Base-by-base conservation (phyloP, 192 early-diverging fungal species). In the Funneliformis mosseae region DNA sequence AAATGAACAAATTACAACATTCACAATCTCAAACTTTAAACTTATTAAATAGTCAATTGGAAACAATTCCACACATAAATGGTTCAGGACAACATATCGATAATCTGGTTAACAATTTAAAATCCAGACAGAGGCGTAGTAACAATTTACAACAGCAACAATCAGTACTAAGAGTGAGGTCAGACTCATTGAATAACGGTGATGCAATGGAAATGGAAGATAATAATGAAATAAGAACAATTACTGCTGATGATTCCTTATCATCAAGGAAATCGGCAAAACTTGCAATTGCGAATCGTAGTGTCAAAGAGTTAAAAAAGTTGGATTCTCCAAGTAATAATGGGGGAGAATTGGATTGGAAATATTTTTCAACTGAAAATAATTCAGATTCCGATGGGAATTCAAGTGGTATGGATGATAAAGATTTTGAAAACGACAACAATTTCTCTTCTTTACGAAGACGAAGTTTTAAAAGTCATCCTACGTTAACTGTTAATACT, bases 281-380 rank as follows among this genome's bases (percentile, higher is more conserved):
- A 59, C n/a, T 41, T 41, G 27, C 38, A 14, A 33, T 39, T 27
- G 27, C 10, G 41, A 76, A 76, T 59, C 25, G n/a, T 62, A 62
- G 33, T 38, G 33, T 27, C 11, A 62, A 59, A 18, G 27, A 41
- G 5, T 21, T 25, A 62, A 76, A 62, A 10, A 43, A 42, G 1
- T n/a, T 70, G 21, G 55, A 23, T 10, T 28, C 42, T 8, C 33
- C 33, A 46, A 68, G 8, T 69, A 43, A 66, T 25, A 67, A 67
- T 67, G 60, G 16, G n/a, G 64, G 66, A 46, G 77, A 79, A 69
- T 79, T 79, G 45, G 77, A 79, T 69, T 69, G 41, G 25, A 79
- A 79, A 69, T 79, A 79, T 67, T 66, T 79, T 64, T 79, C 43
- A 21, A 66, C 63, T n/a, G 77, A 79, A 69, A 67, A 79, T 69